Percentiles rank a stretch among this genome's conserved stretches.
These are phyloP conservation scores for Polytrichum commune DNA, from an alignment of 225 moss, liverwort and hornwort genomes.

Conservation along the genomic window DNA sequence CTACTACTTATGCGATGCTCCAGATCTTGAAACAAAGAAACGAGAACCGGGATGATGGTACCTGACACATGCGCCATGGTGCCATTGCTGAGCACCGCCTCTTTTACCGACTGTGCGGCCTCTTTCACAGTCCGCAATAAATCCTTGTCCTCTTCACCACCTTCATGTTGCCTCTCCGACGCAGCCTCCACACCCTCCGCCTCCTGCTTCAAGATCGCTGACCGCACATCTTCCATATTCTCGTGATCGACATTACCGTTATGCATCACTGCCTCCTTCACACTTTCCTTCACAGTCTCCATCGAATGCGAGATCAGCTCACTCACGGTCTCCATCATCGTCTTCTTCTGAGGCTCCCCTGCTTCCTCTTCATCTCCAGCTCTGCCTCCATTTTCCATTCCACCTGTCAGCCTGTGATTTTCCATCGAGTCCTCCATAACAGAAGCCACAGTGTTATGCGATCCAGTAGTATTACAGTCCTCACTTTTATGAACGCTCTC, in stretches of 20 bases:
- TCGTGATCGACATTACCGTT: slow-evolving; percentile 8
- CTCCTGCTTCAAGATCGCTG: slow-evolving; percentile 10
- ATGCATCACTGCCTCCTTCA: slow-evolving; percentile 29
- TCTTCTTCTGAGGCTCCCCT: slow-evolving; percentile 19
- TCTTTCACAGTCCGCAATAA: slow-evolving; percentile 46
- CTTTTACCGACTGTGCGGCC: slow-evolving; percentile 53
- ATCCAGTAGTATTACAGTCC: too few species aligned
- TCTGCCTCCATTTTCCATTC: too few species aligned
- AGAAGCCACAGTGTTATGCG: too few species aligned
- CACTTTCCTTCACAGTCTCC: slow-evolving; percentile 15
- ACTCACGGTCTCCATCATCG: slow-evolving; percentile 23
- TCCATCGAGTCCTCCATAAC: too few species aligned
- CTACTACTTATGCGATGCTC: neutral
- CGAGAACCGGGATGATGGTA: slow-evolving; percentile 3
- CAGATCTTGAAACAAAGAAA: neutral
- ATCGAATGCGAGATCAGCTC: slow-evolving; percentile 30
- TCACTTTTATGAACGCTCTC: neutral
- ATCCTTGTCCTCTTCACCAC: slow-evolving; percentile 26
- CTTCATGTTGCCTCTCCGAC: slow-evolving; percentile 14
- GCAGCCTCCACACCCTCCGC: neutral
- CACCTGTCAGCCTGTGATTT: too few species aligned
- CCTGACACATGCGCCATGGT: slow-evolving; percentile 35
- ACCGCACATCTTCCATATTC: slow-evolving; percentile 7
- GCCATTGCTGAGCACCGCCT: slow-evolving; percentile 43
- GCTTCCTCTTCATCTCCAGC: neutral